Base-by-base conservation (phyloP, 768 basidiomycete species). In the Psilocybe cubensis region DNA sequence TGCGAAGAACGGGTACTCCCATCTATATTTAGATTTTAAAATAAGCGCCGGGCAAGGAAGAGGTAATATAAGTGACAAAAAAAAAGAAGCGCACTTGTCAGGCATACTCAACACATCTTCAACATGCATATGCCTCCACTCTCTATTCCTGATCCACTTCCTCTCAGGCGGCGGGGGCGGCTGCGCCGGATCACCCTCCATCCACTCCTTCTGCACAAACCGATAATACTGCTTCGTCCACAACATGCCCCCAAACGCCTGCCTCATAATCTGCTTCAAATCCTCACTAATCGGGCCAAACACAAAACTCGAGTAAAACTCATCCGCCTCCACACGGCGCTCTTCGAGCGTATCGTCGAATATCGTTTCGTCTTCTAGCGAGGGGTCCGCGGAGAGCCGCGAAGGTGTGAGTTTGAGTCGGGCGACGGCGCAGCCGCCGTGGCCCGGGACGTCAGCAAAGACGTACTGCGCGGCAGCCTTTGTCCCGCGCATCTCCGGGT, bases 1-100 rank as follows among this genome's bases (percentile, higher is more conserved):
- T 0, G 96, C 96, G 67, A 99, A 98, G 82, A 97, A 98, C 0
- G 97, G 97, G 70, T 98, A 98, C 74, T 99, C 97, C 97, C 97
- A 92, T 71, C 89, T 92, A 47, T 44, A 59, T 20, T 10, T 57
- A 28, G 29, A 12, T 25, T 29, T 35, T 54, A 25, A 29, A 38
- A 21, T 35, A 35, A 38, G 27, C n/a, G n/a, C n/a, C n/a, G n/a
- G n/a, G n/a, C n/a, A n/a, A n/a, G n/a, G n/a, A n/a, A n/a, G n/a
- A n/a, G n/a, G n/a, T n/a, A n/a, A n/a, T n/a, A n/a, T n/a, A n/a
- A n/a, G n/a, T n/a, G n/a, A n/a, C n/a, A 20, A 42, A 45, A 23
- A 50, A 6, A 5, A 49, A n/a, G 21, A 0, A 23, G 74, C 82
- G 20, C 59, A 96, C 89, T 99, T 99, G 75, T 99, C 96, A 6